Conservation (phyloP, 257 asterid species). For the Petunia axillaris region DNA sequence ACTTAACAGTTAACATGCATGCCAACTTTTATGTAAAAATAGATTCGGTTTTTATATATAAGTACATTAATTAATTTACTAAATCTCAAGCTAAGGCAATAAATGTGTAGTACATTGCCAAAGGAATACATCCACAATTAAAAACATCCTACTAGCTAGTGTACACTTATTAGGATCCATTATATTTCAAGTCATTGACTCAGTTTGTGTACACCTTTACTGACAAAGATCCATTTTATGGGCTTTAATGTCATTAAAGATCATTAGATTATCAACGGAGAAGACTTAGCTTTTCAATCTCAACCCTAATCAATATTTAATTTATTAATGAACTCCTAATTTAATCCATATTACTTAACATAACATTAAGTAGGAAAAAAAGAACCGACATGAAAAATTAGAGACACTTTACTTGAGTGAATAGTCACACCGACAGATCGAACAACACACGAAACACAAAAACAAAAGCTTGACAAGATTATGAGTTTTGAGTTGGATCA, state of each 20-base stretch:
- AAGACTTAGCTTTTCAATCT: neutral
- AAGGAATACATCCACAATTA: neutral
- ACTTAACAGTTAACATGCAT: neutral
- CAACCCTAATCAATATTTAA: neutral
- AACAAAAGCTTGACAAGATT: conserved; percentile 15
- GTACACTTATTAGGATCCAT: neutral
- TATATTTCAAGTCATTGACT: conserved; percentile 20
- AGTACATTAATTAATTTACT: too few species aligned
- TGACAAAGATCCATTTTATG: conserved; percentile 25
- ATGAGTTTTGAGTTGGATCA: conserved; percentile 39
- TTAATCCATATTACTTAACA: neutral
- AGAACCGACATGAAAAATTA: neutral
- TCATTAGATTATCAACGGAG: neutral
- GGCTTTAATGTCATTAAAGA: conserved; percentile 12
- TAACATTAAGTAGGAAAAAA: neutral
- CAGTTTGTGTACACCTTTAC: neutral
- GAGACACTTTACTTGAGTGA: conserved; percentile 24
- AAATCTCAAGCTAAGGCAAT: too few species aligned
- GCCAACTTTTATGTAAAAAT: neutral
- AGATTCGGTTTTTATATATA: too few species aligned
- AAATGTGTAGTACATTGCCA: neutral
- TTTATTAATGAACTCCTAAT: neutral
- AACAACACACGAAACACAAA: conserved; percentile 21
- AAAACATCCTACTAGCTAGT: neutral
- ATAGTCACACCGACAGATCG: conserved; percentile 28